Conservation (phyloP, 2,329 filamentous ascomycete genomes). For the Neurospora crassa region DNA sequence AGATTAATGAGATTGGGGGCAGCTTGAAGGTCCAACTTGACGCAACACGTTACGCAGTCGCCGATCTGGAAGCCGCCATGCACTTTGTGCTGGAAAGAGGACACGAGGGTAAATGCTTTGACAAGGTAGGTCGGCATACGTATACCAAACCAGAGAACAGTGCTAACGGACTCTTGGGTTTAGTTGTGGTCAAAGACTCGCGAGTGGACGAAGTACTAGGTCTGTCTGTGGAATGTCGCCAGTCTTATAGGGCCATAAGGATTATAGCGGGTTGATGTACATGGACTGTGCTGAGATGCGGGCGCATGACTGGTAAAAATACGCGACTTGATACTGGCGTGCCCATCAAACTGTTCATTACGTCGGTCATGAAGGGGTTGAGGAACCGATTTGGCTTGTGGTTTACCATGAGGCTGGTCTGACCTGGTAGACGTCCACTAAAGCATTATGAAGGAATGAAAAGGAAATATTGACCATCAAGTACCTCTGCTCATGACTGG, state of each 20-base stretch:
- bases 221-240: not conserved
- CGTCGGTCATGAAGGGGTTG: not conserved
- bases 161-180: not conserved
- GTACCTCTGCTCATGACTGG: not conserved
- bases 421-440: not conserved
- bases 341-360: too few species aligned
- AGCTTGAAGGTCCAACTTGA: not conserved
- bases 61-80: not conserved
- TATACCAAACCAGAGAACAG: not conserved
- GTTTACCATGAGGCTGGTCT: not conserved
- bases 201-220: not conserved
- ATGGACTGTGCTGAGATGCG: not conserved
- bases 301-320: not conserved
- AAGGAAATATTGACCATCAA: not conserved
- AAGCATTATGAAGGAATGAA: not conserved
- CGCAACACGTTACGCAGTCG: not conserved
- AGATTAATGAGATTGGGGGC: not conserved
- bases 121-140: not conserved
- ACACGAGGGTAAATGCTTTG: not conserved
- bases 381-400: not conserved
- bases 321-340: too few species aligned
- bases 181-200: not conserved
- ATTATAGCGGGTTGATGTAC: not conserved
- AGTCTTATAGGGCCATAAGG: not conserved
- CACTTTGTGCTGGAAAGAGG: not conserved